Conservation (phyloP, 495 filamentous ascomycete species). For the Talaromyces adpressus region DNA sequence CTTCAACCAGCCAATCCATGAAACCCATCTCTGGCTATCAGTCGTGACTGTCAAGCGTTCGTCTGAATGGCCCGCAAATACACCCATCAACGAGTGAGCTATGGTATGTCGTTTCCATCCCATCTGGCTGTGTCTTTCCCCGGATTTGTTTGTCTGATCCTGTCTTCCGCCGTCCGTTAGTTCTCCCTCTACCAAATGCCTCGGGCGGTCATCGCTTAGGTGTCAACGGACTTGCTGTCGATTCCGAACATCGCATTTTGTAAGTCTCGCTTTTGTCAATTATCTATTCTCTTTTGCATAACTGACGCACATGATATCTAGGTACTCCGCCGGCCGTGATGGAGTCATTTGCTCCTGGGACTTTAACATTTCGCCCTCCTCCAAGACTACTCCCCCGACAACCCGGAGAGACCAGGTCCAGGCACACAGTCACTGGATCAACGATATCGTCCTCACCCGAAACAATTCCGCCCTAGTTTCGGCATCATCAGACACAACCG, state of each 20-base stretch:
- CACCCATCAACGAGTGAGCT: conserved; percentile 44
- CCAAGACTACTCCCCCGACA: conserved; percentile 38
- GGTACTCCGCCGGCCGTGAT: conserved; percentile 93
- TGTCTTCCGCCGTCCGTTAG: conserved; percentile 36
- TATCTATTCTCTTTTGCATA: not conserved
- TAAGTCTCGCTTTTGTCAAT: conserved; percentile 35
- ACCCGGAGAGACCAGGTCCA: conserved; percentile 87
- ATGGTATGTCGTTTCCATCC: conserved; percentile 25
- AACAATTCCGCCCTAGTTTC: conserved; percentile 82
- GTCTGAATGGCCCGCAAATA: conserved; percentile 42
- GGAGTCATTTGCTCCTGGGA: conserved; percentile 96
- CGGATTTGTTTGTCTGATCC: conserved; percentile 5
- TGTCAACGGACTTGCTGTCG: conserved; percentile 87
- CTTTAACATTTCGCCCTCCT: conserved; percentile 47
- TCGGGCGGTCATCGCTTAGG: conserved; percentile 87
- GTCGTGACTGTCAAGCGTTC: not conserved
- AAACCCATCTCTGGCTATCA: not conserved
- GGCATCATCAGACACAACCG: conserved; percentile 90
- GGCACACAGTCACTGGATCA: conserved; percentile 98
- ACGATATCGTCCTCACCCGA: conserved; percentile 84
- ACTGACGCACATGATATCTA: conserved; percentile 23
- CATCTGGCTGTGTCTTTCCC: not conserved
- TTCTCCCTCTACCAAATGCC: conserved; percentile 89
- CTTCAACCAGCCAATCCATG: not conserved
- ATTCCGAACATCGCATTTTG: conserved; percentile 79